phyloP scores from a whole-genome alignment of 2,329 filamentous ascomycete genomes.

The Alternaria solani region DNA sequence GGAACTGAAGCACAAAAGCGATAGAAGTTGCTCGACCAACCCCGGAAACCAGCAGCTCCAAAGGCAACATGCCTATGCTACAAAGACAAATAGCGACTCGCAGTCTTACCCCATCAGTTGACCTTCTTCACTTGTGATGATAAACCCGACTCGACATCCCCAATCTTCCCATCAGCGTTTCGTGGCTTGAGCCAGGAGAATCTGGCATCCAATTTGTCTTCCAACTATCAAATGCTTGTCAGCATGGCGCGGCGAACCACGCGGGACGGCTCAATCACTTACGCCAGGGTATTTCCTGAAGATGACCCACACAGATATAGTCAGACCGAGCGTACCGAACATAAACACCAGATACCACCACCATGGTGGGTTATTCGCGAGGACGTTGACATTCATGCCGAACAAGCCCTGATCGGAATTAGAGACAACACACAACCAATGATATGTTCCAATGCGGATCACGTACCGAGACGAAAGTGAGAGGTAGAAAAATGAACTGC shows the following conservation, averaged over 20 bases:
- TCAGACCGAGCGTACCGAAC: neutral
- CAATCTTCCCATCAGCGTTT: accelerated
- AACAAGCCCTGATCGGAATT: neutral
- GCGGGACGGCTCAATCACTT: neutral
- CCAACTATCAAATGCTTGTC: neutral
- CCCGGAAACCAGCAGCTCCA: too few relatives aligned
- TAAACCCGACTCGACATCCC: neutral
- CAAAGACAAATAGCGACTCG: too few relatives aligned
- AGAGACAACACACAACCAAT: neutral
- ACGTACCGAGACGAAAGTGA: neutral
- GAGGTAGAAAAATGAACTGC: neutral
- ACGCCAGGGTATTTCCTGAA: neutral
- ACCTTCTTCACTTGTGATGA: neutral
- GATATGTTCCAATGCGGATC: neutral
- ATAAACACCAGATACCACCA: neutral
- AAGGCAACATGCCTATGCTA: too few relatives aligned
- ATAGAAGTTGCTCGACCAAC: too few relatives aligned
- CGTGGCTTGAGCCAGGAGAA: neutral
- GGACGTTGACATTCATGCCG: neutral
- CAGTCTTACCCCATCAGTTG: neutral
- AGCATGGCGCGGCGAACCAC: neutral
- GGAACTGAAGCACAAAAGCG: too few relatives aligned
- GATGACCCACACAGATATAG: neutral
- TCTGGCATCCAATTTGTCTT: neutral
- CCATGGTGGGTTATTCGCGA: neutral